phyloP scores from a whole-genome alignment of 495 filamentous ascomycete genomes.

The Xanthoparmelia taractica region DNA sequence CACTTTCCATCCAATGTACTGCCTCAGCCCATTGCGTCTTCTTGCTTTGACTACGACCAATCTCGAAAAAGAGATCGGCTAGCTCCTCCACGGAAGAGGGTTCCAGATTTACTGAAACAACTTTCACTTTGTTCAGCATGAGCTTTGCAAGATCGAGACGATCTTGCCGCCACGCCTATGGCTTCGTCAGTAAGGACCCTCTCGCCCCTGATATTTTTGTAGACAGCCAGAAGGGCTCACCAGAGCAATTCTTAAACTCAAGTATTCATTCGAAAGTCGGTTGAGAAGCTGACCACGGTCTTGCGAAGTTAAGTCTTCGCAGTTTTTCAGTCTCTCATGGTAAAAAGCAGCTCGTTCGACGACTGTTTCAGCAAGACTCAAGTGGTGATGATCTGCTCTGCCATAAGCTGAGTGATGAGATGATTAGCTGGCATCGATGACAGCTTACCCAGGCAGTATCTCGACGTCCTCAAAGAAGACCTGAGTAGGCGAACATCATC shows the following conservation, averaged over 20 bases:
- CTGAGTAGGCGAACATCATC: conserved; percentile 53
- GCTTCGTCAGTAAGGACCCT: conserved; percentile 18
- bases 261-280: conserved; percentile 56
- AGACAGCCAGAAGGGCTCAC: conserved; percentile 36
- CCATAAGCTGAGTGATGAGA: conserved; percentile 22
- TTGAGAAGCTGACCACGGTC: conserved; percentile 24
- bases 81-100: conserved; percentile 51
- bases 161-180: conserved; percentile 62
- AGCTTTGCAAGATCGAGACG: conserved; percentile 69
- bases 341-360: conserved; percentile 59
- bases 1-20: conserved; percentile 66
- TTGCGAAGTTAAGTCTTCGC: conserved; percentile 22
- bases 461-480: conserved; percentile 57
- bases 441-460: conserved; percentile 55
- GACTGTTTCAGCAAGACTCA: conserved; percentile 49
- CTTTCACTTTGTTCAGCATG: conserved; percentile 55
- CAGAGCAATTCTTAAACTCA: conserved; percentile 58
- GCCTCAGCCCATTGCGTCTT: conserved; percentile 47
- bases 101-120: conserved; percentile 36
- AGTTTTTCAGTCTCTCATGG: conserved; percentile 47
- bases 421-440: not conserved
- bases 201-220: not conserved
- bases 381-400: conserved; percentile 41
- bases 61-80: conserved; percentile 64
- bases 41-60: conserved; percentile 54